phyloP scores from a whole-genome alignment of 108 stramenopile species.

The Skeletonema grethae region DNA sequence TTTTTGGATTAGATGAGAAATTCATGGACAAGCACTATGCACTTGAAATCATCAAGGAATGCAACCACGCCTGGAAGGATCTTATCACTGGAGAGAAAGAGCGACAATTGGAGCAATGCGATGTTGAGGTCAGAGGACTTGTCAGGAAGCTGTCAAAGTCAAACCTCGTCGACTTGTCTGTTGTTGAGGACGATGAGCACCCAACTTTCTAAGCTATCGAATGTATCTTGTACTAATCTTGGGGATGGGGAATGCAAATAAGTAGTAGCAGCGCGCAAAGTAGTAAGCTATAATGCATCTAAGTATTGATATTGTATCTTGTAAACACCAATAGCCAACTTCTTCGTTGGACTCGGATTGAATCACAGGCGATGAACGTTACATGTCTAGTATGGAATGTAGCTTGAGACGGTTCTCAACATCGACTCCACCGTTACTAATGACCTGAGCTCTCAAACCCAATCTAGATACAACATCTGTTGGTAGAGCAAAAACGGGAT shows the following conservation, averaged over 20 bases:
- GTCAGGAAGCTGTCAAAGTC: slow-evolving; percentile 86
- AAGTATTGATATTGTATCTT: slow-evolving; percentile 4
- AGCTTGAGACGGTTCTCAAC: slow-evolving; percentile 49
- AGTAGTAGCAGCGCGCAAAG: not conserved
- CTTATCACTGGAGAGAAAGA: slow-evolving; percentile 88
- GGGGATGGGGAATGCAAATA: not conserved
- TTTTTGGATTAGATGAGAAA: slow-evolving; percentile 90
- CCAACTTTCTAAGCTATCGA: slow-evolving; percentile 39
- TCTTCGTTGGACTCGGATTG: no score
- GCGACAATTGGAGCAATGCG: slow-evolving; percentile 48
- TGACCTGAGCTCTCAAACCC: slow-evolving; percentile 65
- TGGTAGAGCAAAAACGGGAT: slow-evolving; percentile 90
- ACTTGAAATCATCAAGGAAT: slow-evolving; percentile 84
- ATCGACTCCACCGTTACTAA: slow-evolving; percentile 24
- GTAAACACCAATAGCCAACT: not conserved
- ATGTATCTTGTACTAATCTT: not conserved
- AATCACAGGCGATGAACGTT: not conserved
- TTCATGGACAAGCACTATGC: slow-evolving; percentile 95
- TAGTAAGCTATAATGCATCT: slow-evolving; percentile 3
- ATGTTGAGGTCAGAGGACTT: slow-evolving; percentile 70
- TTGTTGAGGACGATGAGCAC: slow-evolving; percentile 65
- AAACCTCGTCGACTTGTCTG: slow-evolving; percentile 64
- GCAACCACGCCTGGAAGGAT: slow-evolving; percentile 88
- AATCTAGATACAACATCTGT: slow-evolving; percentile 68
- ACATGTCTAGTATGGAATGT: slow-evolving; percentile 17